These are phyloP conservation scores for Acidomyces sp. DNA, from an alignment of 495 filamentous ascomycete genomes.

Conservation along the genomic window DNA sequence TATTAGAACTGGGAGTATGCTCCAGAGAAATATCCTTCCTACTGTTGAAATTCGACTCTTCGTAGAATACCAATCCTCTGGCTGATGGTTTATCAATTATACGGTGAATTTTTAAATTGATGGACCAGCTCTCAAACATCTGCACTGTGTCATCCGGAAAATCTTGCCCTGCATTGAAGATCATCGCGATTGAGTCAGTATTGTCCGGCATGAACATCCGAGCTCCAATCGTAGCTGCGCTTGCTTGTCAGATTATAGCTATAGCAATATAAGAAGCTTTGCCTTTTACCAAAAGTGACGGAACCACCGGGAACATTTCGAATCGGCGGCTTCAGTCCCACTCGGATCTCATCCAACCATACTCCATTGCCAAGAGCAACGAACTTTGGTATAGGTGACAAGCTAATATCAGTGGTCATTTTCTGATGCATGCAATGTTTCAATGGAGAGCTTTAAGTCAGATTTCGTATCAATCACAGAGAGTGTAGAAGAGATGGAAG, in stretches of 20 bases:
- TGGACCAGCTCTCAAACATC: conserved; percentile 19
- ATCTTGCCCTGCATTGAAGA: conserved; percentile 21
- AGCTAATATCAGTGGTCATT: no score
- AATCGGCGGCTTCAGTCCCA: neutral
- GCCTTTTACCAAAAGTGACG: conserved; percentile 6
- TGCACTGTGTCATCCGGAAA: conserved; percentile 17
- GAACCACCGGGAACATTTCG: conserved; percentile 12
- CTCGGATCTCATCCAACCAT: conserved; percentile 15
- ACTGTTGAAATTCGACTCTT: conserved; percentile 3
- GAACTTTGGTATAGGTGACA: no score
- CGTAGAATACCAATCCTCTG: conserved; percentile 18
- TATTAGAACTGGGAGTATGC: conserved; percentile 9
- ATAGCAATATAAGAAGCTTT: neutral
- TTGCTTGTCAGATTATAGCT: no score
- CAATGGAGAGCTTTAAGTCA: no score
- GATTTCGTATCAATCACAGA: no score
- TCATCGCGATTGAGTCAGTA: conserved; percentile 14
- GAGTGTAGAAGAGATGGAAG: no score
- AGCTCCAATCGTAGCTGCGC: conserved; percentile 27
- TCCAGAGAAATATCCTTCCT: neutral
- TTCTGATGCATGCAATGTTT: no score
- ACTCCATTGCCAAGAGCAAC: conserved; percentile 12
- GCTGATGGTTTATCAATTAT: conserved; percentile 16
- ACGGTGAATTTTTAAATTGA: conserved; percentile 5
- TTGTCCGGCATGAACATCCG: conserved; percentile 21